Conservation (phyloP, 164 flowering plant genomes). For the Berberis vulgaris region DNA sequence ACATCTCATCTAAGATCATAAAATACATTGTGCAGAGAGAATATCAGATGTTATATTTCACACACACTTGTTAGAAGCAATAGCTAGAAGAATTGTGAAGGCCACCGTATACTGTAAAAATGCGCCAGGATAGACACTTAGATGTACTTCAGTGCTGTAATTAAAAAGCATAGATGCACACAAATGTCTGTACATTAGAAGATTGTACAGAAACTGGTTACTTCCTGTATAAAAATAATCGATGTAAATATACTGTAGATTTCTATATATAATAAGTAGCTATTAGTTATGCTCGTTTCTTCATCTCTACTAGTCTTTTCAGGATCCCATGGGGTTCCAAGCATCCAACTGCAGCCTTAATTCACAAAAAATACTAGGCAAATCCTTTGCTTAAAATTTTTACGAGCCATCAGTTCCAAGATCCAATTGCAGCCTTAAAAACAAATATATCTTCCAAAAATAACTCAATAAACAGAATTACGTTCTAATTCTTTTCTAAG, state of each 20-base stretch:
- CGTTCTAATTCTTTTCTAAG: no score
- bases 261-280: no score
- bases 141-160: conserved; percentile 1
- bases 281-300: no score
- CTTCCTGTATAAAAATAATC: not conserved
- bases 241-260: not conserved
- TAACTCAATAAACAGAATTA: no score
- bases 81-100: conserved; percentile 6
- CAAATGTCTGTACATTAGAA: conserved; percentile 7
- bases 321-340: no score
- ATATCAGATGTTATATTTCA: conserved; percentile 3
- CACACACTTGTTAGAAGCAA: not conserved
- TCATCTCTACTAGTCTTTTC: no score
- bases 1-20: not conserved
- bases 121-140: conserved; percentile 4
- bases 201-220: conserved; percentile 5
- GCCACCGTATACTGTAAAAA: conserved; percentile 10
- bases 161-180: conserved; percentile 14
- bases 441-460: no score
- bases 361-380: no score
- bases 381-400: no score
- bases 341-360: no score
- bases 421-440: no score
- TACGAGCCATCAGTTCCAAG: no score
- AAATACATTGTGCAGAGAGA: conserved; percentile 14